phyloP scores from a whole-genome alignment of 148 eudicot species.

The Rhododendron mucronatum region DNA sequence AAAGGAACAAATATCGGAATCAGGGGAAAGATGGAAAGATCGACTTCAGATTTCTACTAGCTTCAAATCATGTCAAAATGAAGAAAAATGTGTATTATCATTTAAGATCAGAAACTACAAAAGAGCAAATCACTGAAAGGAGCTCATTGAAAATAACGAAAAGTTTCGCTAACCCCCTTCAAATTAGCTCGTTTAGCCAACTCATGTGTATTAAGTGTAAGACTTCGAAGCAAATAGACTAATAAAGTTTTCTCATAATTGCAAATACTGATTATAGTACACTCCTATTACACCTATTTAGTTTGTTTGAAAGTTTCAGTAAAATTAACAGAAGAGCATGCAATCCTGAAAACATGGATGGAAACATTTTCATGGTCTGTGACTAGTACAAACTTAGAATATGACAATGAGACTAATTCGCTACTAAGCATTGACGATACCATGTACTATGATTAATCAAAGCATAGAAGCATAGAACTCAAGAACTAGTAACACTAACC shows the following conservation, averaged over 20 bases:
- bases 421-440: not conserved
- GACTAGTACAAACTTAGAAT: not conserved
- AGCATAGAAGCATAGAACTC: not conserved
- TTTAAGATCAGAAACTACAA: not conserved
- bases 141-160: not conserved
- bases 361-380: not conserved
- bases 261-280: not conserved
- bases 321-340: not conserved
- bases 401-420: not conserved
- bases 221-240: not conserved
- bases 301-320: not conserved
- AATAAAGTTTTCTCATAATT: not conserved
- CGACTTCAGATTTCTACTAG: not conserved
- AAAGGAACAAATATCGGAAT: not conserved
- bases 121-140: not conserved
- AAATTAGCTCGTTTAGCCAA: not conserved
- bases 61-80: not conserved
- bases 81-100: not conserved
- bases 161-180: not conserved
- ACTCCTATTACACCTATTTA: not conserved
- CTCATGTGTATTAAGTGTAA: not conserved
- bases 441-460: not conserved
- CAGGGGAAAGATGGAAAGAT: not conserved
- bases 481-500: slow-evolving; percentile 26
- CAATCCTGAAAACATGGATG: not conserved